These are phyloP conservation scores for Mycosarcoma maydis DNA, from an alignment of 1,284 basidiomycete species.

Conservation along the genomic window DNA sequence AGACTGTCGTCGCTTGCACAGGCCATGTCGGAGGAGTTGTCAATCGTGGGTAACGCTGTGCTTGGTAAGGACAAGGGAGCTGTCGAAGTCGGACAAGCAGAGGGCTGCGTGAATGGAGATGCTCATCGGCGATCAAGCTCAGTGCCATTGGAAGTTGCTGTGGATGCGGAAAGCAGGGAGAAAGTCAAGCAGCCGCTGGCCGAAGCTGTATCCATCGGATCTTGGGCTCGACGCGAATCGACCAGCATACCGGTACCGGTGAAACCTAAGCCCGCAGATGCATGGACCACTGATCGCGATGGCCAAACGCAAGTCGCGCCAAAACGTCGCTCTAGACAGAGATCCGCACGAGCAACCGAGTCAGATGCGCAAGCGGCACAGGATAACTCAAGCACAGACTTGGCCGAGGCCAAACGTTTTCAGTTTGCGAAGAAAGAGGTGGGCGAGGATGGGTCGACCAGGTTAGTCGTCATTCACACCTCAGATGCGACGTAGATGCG, in stretches of 20 bases:
- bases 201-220: not conserved
- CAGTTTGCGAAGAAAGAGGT: conserved; percentile 23
- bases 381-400: not conserved
- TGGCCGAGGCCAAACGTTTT: conserved; percentile 12
- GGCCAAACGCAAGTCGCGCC: conserved; percentile 10
- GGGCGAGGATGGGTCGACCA: conserved; percentile 16
- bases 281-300: conserved; percentile 25
- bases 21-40: conserved; percentile 34
- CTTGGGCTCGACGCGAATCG: not conserved
- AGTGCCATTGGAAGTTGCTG: conserved; percentile 4
- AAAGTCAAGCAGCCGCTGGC: not conserved
- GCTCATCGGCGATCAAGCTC: conserved; percentile 5
- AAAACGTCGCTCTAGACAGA: not conserved
- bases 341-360: not conserved
- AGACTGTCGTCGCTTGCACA: conserved; percentile 33
- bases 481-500: not conserved
- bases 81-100: not conserved
- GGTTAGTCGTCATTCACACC: conserved; percentile 27
- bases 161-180: not conserved
- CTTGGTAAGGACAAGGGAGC: conserved; percentile 6
- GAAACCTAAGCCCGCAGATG: conserved; percentile 4
- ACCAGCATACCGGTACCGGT: conserved; percentile 7
- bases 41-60: conserved; percentile 23
- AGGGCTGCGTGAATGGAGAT: not conserved
- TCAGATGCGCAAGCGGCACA: not conserved